Conservation (phyloP, 257 asterid species). For the Capsicum rhomboideum region DNA sequence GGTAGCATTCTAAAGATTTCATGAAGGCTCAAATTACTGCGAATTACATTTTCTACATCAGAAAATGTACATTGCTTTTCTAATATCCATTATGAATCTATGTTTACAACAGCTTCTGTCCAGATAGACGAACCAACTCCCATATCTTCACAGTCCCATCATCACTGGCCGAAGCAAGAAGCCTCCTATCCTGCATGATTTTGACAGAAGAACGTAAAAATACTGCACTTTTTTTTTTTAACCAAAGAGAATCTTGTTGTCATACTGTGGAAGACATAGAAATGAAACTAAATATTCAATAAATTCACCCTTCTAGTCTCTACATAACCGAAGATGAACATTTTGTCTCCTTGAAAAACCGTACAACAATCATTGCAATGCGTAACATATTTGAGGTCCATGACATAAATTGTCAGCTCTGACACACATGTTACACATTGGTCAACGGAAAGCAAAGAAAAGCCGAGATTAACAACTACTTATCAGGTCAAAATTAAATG, state of each 20-base stretch:
- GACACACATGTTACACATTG: background rate
- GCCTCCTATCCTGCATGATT: slow-evolving; percentile 43
- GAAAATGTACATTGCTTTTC: background rate
- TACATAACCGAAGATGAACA: background rate
- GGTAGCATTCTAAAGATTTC: background rate
- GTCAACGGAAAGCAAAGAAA: background rate
- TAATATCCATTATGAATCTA: background rate
- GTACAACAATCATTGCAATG: background rate
- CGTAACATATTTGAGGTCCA: background rate
- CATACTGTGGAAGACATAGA: background rate
- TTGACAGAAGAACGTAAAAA: background rate
- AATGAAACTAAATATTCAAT: background rate
- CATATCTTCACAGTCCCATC: slow-evolving; percentile 92
- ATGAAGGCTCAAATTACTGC: background rate
- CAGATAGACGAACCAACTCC: slow-evolving; percentile 41
- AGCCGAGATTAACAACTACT: background rate
- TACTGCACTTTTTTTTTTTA: background rate
- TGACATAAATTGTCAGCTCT: background rate
- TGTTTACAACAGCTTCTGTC: background rate
- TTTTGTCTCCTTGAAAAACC: background rate
- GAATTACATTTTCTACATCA: background rate
- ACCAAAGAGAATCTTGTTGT: background rate
- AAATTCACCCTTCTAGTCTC: background rate
- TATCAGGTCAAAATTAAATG: background rate
- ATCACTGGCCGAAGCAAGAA: slow-evolving; percentile 86